Base-by-base conservation (phyloP, 768 basidiomycete genomes). In the Boletus rex-veris region DNA sequence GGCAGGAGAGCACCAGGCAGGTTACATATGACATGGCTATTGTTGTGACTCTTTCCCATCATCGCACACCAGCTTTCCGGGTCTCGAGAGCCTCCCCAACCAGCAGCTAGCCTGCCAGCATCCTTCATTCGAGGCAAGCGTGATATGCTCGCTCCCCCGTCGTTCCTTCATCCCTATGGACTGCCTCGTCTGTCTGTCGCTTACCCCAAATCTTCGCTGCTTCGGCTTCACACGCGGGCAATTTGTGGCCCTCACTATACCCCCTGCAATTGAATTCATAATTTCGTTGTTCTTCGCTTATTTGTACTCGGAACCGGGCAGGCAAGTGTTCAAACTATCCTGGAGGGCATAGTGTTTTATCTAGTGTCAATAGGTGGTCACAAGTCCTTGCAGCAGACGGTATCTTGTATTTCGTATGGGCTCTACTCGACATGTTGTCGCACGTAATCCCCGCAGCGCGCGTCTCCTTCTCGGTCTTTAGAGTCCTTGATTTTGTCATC, bases 161-260 rank as follows among this genome's bases (percentile, higher is more conserved):
- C 52, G 24, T 43, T 45, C 56, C 3, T 55, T 57, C 16, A 35
- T 44, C 53, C 41, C 37, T 36, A 66, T 61, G 64, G 59, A 40
- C 55, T 74, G 72, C 72, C 76, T 78, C 54, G 37, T 82, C 63
- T 92, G 89, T 71, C 74, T 91, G 57, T 90, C 90, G 30, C 73
- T 80, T 36, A 80, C 84, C 53, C 71, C 85, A 38, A 86, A 82
- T 58, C 80, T 92, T 58, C 89, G 89, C 55, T 92, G 89, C 66
- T 69, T 79, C 57, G 74, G 77, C 41, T 75, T 86, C 53, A 72
- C 75, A 48, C 62, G 54, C 45, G 59, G 72, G 24, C 70, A 90
- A 69, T 76, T 73, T 50, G 67, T 72, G 35, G 60, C 78, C 38
- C 70, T 90, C 50, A 69, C 88, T 57, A 77, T 89, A 55, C 87